phyloP scores from a whole-genome alignment of 2,329 filamentous ascomycete species.

The Scedosporium minutisporum region DNA sequence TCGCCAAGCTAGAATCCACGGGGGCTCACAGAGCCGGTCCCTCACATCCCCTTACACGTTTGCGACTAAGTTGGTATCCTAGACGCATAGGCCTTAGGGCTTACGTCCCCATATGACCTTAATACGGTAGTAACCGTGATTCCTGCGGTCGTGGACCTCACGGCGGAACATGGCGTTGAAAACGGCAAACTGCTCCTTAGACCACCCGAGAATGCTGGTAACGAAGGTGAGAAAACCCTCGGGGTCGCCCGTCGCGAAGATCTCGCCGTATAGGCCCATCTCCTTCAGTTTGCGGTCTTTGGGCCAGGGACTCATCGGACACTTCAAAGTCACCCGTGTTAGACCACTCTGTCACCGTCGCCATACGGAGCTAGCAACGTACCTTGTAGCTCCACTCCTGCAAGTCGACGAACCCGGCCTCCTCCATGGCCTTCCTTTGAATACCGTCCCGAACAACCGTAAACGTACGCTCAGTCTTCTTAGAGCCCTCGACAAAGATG shows the following conservation, averaged over 20 bases:
- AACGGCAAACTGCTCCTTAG: slow-evolving; percentile 18
- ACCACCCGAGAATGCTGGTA: slow-evolving; percentile 20
- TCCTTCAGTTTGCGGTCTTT: not conserved
- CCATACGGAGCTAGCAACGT: too few relatives aligned
- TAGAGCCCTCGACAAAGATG: not conserved
- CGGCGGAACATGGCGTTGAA: slow-evolving; percentile 22
- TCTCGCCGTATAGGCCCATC: not conserved
- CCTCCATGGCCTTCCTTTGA: not conserved
- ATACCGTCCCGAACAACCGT: not conserved
- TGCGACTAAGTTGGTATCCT: too few relatives aligned
- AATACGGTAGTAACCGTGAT: slow-evolving; percentile 17
- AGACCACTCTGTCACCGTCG: not conserved
- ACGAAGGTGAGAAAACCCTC: too few relatives aligned
- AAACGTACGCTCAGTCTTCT: not conserved
- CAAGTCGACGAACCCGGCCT: slow-evolving; percentile 2
- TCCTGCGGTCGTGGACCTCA: slow-evolving; percentile 15
- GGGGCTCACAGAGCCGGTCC: too few relatives aligned
- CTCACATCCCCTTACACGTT: too few relatives aligned
- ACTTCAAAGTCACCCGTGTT: not conserved
- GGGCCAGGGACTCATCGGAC: not conserved
- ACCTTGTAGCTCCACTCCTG: not conserved
- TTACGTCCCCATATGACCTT: slow-evolving; percentile 12
- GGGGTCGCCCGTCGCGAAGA: too few relatives aligned
- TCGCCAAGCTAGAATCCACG: too few relatives aligned
- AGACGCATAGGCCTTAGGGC: too few relatives aligned